Base-by-base conservation (phyloP, 2,329 filamentous ascomycete species). In the Colletotrichum gigasporum region DNA sequence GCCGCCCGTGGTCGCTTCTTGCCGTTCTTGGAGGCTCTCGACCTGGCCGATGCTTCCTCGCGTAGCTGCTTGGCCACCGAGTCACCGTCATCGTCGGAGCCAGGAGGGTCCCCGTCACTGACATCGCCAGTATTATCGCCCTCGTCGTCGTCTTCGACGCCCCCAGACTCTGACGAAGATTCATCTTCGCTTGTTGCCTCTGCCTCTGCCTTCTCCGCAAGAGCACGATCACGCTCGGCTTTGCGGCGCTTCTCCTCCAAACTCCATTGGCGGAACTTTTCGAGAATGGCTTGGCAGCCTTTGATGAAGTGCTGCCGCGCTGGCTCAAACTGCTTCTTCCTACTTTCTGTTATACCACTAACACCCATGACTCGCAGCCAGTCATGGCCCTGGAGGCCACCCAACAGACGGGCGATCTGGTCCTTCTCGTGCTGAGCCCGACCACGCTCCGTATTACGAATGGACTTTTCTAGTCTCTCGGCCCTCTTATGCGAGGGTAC, bases 351-450 rank as follows among this genome's bases (percentile, higher is more conserved):
- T 35, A 96, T 81, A 18, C 87, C 93, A 68, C 89, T 95, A 32
- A 98, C 91, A 24, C 95, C 96, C 89, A 99, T 94, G 4, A 94
- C 87, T 66, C 92, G 90, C 60, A 97, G 83, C 96, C 96, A 99
- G 76, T 98, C 96, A 62, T 92, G 93, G 2, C 95, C 92, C 74
- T 93, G 91, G 1, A 99, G 84, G 16, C 93, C 93, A 56, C 96
- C 93, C 6, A 97, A 83, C 14, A 90, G 76, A 32, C 87, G 83
- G 56, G 87, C 84, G 39, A 90, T 85, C 69, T 89, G 87, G 65
- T 90, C 87, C 69, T 85, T 87, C 69, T 90, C 88, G 79, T 90
- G 88, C 69, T 90, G 87, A 14, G 88, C 88, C 9, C 87, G 83
- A 11, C 86, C 87, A 71, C 85, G 88, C 71, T 90, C 88, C 0